Evolutionary conservation across 495 filamentous ascomycete species (phyloP).

Genomic region (Thozetella sp.): DNA sequence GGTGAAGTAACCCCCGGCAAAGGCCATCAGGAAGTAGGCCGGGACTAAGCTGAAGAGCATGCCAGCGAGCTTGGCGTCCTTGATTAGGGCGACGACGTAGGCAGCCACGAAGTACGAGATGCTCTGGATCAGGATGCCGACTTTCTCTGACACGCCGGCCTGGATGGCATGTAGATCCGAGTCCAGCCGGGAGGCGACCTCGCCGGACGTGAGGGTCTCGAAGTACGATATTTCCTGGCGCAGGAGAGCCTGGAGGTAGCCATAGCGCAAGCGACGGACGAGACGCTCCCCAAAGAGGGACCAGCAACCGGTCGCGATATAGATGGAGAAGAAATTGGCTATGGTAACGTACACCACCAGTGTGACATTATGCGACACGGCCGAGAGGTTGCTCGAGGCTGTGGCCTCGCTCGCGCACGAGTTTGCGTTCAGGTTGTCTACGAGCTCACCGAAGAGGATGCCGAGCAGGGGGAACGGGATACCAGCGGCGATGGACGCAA

Average conservation of each 20-base stretch:
- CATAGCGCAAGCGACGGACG: constrained; percentile 60
- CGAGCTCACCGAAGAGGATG: constrained; percentile 68
- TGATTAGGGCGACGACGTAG: constrained; percentile 67
- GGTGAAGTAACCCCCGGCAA: constrained; percentile 61
- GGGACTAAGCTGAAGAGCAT: constrained; percentile 64
- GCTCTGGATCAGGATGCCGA: constrained; percentile 59
- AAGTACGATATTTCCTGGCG: constrained; percentile 65
- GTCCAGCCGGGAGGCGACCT: constrained; percentile 64
- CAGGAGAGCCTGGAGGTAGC: constrained; percentile 57
- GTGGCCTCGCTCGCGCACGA: constrained; percentile 43
- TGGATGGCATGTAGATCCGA: constrained; percentile 63
- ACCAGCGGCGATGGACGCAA: constrained; percentile 61
- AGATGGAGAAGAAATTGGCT: constrained; percentile 63
- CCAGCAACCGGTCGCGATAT: constrained; percentile 58
- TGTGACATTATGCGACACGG: constrained; percentile 60
- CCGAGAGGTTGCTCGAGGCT: constrained; percentile 13
- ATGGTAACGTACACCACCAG: constrained; percentile 65
- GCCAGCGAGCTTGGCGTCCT: constrained; percentile 49
- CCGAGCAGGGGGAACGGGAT: constrained; percentile 70
- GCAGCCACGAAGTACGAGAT: constrained; percentile 64
- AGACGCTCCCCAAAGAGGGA: constrained; percentile 62
- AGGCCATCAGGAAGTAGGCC: constrained; percentile 66
- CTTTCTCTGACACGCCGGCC: constrained; percentile 68
- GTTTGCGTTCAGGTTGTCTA: constrained; percentile 66
- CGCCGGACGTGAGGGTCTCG: constrained; percentile 55